phyloP scores from a whole-genome alignment of 2,329 filamentous ascomycete species.

The Calonectria pseudoturangicola region DNA sequence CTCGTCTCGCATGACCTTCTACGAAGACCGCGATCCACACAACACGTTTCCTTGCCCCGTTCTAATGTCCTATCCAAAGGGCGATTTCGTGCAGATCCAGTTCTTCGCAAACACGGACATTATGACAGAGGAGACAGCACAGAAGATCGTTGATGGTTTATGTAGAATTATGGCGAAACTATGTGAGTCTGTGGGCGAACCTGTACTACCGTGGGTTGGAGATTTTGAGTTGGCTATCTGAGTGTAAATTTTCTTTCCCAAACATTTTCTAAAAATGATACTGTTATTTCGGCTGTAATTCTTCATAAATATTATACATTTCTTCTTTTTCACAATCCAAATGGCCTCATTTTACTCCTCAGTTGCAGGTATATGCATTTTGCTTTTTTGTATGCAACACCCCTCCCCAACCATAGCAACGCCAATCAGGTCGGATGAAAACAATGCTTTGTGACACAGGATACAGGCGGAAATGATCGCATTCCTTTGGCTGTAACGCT shows the following conservation, averaged over 20 bases:
- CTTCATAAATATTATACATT: too few species aligned
- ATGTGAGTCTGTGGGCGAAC: not conserved
- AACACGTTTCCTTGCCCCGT: not conserved
- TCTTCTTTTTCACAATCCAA: too few species aligned
- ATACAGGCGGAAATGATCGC: too few species aligned
- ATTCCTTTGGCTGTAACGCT: too few species aligned
- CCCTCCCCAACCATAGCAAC: too few species aligned
- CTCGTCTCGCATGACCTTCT: constrained; percentile 2
- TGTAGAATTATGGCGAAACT: not conserved
- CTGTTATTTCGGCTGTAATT: too few species aligned
- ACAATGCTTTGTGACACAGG: too few species aligned
- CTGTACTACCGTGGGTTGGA: not conserved
- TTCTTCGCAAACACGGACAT: not conserved
- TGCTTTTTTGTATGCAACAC: too few species aligned
- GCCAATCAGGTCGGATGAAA: too few species aligned
- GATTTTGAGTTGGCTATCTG: not conserved
- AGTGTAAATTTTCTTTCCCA: not conserved
- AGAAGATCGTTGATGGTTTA: not conserved
- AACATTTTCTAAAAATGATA: too few species aligned
- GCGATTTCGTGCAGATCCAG: not conserved
- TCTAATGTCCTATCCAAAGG: constrained; percentile 8
- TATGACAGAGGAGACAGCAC: constrained; percentile 7
- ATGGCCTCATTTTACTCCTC: too few species aligned
- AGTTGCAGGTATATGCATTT: too few species aligned
- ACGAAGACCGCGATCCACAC: constrained; percentile 1